Evolutionary conservation across 2,329 filamentous ascomycete species (phyloP), one percentile per base, ranked within the genome.

Genomic region (Alternaria sp.): DNA sequence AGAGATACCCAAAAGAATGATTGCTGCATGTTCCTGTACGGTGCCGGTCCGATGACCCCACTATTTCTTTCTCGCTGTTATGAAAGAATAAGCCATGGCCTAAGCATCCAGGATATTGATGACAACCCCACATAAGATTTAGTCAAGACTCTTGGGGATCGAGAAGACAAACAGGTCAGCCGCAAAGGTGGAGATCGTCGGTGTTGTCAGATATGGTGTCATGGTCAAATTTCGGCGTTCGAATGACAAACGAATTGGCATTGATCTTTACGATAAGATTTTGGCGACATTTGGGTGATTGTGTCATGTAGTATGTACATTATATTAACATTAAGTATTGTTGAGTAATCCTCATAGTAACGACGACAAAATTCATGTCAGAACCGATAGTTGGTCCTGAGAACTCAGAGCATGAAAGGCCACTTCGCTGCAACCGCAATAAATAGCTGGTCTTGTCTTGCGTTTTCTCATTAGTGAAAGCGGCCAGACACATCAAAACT

Each of bases 291-390:
- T 7, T 24, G 21, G 23, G 21, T 31, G 31, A 48, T 21, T 13
- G 29, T 34, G 11, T 48, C 21, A 11, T 48, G 29, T 34, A 11
- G 34, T 13, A n/a, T 48, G 31, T 24, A n/a, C 23, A 48, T 48
- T 48, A 48, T 34, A 48, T 48, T 48, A 48, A 48, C 31, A 48
- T 48, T 48, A 48, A 5, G 33, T 48, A 48, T 48, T 26, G 44
- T 21, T 48, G 33, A 34, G 17, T 24, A 24, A 34, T 21, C 36
- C 44, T 48, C 29, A 13, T 34, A 23, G 11, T 48, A 36, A 48
- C 21, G 29, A 36, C 13, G 29, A 34, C 14, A 34, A 9, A 14
- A 17, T 48, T 42, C 44, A 21, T 48, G 11, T 34, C 44, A 11
- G 26, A 29, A 24, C 33, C 21, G 26, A 33, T 34, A 10, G 31